phyloP scores from a whole-genome alignment of 805 yeast genomes.

The Metschnikowia santaceciliae region DNA sequence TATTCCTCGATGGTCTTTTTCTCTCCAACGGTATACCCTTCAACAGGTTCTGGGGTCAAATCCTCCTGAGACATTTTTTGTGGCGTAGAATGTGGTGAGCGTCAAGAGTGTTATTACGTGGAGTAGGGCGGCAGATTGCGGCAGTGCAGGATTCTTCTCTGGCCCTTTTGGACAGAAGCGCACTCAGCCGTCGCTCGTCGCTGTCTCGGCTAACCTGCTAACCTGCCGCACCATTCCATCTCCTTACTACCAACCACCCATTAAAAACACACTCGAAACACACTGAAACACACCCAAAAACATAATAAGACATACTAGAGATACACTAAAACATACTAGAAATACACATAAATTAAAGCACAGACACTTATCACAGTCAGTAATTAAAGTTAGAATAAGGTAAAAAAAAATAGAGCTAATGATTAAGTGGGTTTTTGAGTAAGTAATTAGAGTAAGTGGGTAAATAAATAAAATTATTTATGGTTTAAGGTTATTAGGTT shows the following conservation, averaged over 20 bases:
- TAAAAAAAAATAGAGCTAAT: no score
- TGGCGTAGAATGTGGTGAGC: neutral
- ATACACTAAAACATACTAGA: no score
- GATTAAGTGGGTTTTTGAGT: no score
- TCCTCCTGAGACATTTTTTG: conserved; percentile 37
- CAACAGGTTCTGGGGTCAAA: conserved; percentile 56
- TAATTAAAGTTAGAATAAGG: no score
- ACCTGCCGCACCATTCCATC: conserved; percentile 2
- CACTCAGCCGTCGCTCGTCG: neutral
- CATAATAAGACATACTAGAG: no score
- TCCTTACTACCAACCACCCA: conserved; percentile 1
- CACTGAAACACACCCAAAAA: neutral
- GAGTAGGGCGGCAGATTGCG: conserved; percentile 3
- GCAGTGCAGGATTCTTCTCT: conserved; percentile 2
- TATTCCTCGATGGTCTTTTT: conserved; percentile 83
- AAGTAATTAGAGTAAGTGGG: no score
- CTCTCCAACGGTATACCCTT: conserved; percentile 61
- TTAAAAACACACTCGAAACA: neutral
- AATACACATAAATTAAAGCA: no score
- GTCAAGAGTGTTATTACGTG: neutral
- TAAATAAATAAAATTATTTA: no score
- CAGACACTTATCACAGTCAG: no score
- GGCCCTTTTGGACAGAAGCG: neutral
- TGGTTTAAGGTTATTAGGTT: no score
- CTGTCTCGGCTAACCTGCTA: neutral